A percentile compares a stretch with the other conserved stretches of the same genome.
phyloP scores from a whole-genome alignment of 345 rosid species.

The Hibiscus mutabilis region DNA sequence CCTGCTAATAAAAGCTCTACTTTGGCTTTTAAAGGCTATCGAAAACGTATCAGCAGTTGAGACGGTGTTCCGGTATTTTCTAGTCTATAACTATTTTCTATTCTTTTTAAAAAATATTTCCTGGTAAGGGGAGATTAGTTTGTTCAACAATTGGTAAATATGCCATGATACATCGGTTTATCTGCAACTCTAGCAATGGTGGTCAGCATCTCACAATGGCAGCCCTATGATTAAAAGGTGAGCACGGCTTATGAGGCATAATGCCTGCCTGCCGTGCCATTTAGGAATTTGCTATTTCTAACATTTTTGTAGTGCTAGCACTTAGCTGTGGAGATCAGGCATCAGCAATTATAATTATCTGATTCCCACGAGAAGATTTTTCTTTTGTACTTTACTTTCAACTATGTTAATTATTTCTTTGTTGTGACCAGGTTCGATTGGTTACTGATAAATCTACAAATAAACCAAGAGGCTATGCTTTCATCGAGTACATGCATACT shows the following conservation, averaged over 20 bases:
- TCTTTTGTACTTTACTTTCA: conserved; percentile 6
- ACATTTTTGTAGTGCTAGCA: conserved; percentile 23
- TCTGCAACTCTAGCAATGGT: conserved; percentile 92
- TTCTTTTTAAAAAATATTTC: conserved; percentile 42
- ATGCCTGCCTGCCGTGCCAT: conserved; percentile 86
- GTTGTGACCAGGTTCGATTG: conserved; percentile 62
- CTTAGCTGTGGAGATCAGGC: conserved; percentile 21
- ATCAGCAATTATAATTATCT: not conserved
- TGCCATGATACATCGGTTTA: conserved; percentile 64
- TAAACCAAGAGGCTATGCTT: conserved; percentile 94
- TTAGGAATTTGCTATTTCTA: conserved; percentile 39
- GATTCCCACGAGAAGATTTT: conserved; percentile 7
- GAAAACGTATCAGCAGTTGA: conserved; percentile 66
- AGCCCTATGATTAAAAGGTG: conserved; percentile 89
- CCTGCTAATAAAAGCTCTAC: conserved; percentile 48
- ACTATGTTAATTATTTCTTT: conserved; percentile 29
- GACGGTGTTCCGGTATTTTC: conserved; percentile 76
- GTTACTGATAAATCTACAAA: conserved; percentile 64
- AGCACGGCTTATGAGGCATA: conserved; percentile 84
- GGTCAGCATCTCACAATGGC: conserved; percentile 83
- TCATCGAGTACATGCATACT: conserved; percentile 89
- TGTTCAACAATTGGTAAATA: conserved; percentile 58
- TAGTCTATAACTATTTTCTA: conserved; percentile 28
- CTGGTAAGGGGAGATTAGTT: conserved; percentile 94
- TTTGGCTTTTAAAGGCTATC: conserved; percentile 68